A percentile compares a stretch with the other conserved stretches of the same genome.
These are phyloP conservation scores for Raffaelea deltoideospora DNA, from an alignment of 2,329 filamentous ascomycete species.

Conservation along the genomic window DNA sequence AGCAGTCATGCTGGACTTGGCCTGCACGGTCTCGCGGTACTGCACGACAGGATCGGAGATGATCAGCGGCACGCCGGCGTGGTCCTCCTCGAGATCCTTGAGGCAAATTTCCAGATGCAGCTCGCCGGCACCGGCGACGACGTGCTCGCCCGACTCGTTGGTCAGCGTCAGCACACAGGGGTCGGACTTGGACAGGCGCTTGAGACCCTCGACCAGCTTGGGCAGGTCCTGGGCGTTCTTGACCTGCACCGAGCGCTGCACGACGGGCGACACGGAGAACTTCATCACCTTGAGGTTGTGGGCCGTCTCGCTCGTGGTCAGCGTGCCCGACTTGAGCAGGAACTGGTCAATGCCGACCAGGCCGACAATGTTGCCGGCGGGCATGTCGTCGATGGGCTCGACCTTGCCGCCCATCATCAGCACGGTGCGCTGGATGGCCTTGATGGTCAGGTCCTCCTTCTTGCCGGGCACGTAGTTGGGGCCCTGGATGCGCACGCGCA, in stretches of 20 bases:
- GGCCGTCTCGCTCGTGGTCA: conserved; percentile 90
- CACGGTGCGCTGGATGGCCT: conserved; percentile 98
- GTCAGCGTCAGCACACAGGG: conserved; percentile 91
- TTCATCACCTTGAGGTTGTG: conserved; percentile 99
- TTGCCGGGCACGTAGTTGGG: conserved; percentile 96
- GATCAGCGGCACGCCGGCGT: conserved; percentile 94
- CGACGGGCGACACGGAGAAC: conserved; percentile 99
- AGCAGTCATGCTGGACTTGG: conserved; percentile 81
- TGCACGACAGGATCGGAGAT: conserved; percentile 96
- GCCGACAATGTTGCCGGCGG: conserved; percentile 98
- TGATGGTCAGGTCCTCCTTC: conserved; percentile 99
- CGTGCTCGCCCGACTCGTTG: conserved; percentile 89
- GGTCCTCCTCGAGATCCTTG: conserved; percentile 99
- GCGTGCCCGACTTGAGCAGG: conserved; percentile 99
- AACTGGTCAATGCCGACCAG: conserved; percentile 99
- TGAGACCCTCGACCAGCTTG: conserved; percentile 99
- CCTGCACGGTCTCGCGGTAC: conserved; percentile 91
- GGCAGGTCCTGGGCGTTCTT: conserved; percentile 99
- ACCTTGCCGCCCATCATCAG: conserved; percentile 99
- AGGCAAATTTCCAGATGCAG: conserved; percentile 99
- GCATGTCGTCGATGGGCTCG: conserved; percentile 95
- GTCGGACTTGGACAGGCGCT: conserved; percentile 99
- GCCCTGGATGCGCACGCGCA: conserved; percentile 99
- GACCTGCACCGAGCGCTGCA: conserved; percentile 96
- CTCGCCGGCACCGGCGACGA: conserved; percentile 98